These are phyloP conservation scores for Suillus spraguei DNA, from an alignment of 768 basidiomycete species.

Conservation along the genomic window DNA sequence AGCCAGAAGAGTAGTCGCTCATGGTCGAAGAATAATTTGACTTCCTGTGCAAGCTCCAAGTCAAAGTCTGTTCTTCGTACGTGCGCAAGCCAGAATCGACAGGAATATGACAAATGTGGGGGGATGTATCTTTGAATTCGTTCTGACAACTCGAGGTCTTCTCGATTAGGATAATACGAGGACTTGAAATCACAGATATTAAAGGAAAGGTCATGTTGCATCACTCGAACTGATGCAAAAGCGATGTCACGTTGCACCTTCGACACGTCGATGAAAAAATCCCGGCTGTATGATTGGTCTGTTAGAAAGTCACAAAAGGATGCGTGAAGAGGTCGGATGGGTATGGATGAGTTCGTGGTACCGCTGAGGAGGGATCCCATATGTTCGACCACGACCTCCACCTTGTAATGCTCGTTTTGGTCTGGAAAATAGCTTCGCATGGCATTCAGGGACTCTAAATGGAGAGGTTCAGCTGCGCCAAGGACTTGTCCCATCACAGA, in stretches of 20 bases:
- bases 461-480: slow-evolving; percentile 14
- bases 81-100: slow-evolving; percentile 17
- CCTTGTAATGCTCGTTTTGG: slow-evolving; percentile 1
- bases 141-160: slow-evolving; percentile 16
- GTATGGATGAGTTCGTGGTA: slow-evolving; percentile 1
- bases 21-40: slow-evolving; percentile 7
- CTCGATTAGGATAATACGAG: slow-evolving; percentile 31
- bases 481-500: slow-evolving; percentile 15
- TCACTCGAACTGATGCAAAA: slow-evolving; percentile 24
- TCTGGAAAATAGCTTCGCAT: slow-evolving; percentile 10
- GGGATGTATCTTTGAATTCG: slow-evolving; percentile 11
- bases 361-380: slow-evolving; percentile 17
- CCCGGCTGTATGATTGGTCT: slow-evolving; percentile 13
- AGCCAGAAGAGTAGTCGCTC: slow-evolving; percentile 16
- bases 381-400: slow-evolving; percentile 10
- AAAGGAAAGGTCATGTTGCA: slow-evolving; percentile 35
- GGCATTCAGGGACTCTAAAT: neutral
- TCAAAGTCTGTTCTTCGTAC: slow-evolving; percentile 1
- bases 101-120: slow-evolving; percentile 13
- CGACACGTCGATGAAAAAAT: slow-evolving; percentile 19
- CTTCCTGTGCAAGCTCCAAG: neutral
- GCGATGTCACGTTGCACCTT: slow-evolving; percentile 22
- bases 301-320: slow-evolving; percentile 32
- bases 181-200: slow-evolving; percentile 37
- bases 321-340: slow-evolving; percentile 26